Conservation (phyloP, 2,329 filamentous ascomycete species). For the Nemania sp. region DNA sequence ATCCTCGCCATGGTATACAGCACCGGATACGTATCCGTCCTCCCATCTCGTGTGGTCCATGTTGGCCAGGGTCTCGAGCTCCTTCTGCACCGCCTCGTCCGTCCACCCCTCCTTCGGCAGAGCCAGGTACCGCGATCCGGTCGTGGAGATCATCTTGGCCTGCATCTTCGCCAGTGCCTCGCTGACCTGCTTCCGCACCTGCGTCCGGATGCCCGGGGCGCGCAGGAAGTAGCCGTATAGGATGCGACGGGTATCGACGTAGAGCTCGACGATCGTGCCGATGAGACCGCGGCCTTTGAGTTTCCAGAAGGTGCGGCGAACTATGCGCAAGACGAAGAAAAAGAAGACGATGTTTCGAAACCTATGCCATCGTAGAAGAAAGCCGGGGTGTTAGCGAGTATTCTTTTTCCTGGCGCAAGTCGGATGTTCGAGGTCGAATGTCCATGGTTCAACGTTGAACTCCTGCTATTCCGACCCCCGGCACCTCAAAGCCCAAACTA, state of each 20-base stretch:
- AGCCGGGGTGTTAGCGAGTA: constrained; percentile 7
- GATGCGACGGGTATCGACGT: constrained; percentile 69
- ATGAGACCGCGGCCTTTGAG: constrained; percentile 86
- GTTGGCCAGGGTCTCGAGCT: constrained; percentile 75
- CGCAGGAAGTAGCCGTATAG: constrained; percentile 85
- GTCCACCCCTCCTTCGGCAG: constrained; percentile 85
- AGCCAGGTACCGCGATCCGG: constrained; percentile 70
- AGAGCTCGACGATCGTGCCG: constrained; percentile 76
- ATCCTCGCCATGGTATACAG: constrained; percentile 92
- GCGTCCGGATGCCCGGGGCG: constrained; percentile 80
- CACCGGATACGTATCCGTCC: constrained; percentile 89
- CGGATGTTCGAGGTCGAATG: too few relatives aligned
- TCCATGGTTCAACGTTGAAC: too few relatives aligned
- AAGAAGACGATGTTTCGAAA: constrained; percentile 87
- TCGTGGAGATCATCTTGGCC: constrained; percentile 76
- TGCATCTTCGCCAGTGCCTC: constrained; percentile 81
- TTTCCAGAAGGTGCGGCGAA: constrained; percentile 78
- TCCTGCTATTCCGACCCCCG: too few relatives aligned
- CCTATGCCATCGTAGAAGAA: constrained; percentile 46
- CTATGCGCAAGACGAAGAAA: constrained; percentile 83
- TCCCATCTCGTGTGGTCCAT: constrained; percentile 98
- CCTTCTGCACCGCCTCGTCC: constrained; percentile 74
- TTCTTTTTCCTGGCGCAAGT: too few relatives aligned
- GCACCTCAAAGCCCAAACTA: too few relatives aligned
- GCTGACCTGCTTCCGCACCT: constrained; percentile 82